Conservation (phyloP, 768 basidiomycete species). For the Ramaria sp. region DNA sequence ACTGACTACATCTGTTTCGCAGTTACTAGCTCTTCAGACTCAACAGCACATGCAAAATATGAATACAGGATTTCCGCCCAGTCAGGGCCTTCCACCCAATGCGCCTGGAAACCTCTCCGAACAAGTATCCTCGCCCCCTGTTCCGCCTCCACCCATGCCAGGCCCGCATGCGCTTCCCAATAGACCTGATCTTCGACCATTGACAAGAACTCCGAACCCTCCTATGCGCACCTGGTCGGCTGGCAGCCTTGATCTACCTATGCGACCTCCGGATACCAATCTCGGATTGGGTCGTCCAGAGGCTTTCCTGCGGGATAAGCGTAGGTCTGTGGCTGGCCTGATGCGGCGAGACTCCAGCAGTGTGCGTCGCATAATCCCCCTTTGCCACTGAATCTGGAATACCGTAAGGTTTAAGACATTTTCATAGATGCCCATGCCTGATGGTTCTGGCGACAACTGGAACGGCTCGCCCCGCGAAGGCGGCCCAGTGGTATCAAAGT, state of each 20-base stretch:
- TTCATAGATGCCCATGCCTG: constrained; percentile 33
- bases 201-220: constrained; percentile 49
- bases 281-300: constrained; percentile 28
- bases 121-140: constrained; percentile 27
- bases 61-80: constrained; percentile 15
- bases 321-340: constrained; percentile 60
- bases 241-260: constrained; percentile 64
- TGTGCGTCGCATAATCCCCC: constrained; percentile 32
- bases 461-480: constrained; percentile 44
- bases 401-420: constrained; percentile 9
- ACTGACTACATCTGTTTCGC: constrained; percentile 76
- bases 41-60: constrained; percentile 51
- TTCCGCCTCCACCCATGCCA: constrained; percentile 10
- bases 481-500: constrained; percentile 83
- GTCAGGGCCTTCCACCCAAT: constrained; percentile 11
- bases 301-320: constrained; percentile 50
- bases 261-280: constrained; percentile 37
- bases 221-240: constrained; percentile 81
- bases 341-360: constrained; percentile 67
- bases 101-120: constrained; percentile 34
- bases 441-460: constrained; percentile 47
- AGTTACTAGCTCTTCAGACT: constrained; percentile 71
- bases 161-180: constrained; percentile 49
- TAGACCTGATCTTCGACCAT: constrained; percentile 52
- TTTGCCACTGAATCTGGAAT: constrained; percentile 1